These are phyloP conservation scores for Tolypocladium tropicale DNA, from an alignment of 2,329 filamentous ascomycete genomes.

Conservation along the genomic window DNA sequence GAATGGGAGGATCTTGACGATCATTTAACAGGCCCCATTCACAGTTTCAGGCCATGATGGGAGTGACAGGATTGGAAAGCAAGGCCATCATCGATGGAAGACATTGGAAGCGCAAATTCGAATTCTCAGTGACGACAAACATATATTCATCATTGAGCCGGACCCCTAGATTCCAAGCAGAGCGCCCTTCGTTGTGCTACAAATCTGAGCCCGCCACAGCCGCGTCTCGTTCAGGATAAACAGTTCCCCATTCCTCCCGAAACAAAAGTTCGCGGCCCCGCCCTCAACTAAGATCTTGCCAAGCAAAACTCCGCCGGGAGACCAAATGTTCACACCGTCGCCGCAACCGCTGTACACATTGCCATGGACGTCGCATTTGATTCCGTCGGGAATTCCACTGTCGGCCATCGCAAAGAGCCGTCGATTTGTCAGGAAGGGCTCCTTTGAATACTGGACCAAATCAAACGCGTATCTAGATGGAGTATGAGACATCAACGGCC, in stretches of 20 bases:
- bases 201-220: constrained; percentile 24
- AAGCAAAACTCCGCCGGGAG: constrained; percentile 31
- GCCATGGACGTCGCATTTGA: constrained; percentile 34
- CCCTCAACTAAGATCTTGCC: constrained; percentile 32
- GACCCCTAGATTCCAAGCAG: constrained; percentile 6
- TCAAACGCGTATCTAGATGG: constrained; percentile 24
- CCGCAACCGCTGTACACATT: constrained; percentile 40
- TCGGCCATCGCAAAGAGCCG: constrained; percentile 40
- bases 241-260: constrained; percentile 32
- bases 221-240: constrained; percentile 37
- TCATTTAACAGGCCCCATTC: too few species aligned
- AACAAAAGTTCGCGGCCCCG: constrained; percentile 36
- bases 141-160: background rate
- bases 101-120: too few species aligned
- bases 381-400: constrained; percentile 34
- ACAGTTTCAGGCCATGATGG: background rate
- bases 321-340: constrained; percentile 40
- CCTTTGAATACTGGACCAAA: constrained; percentile 10
- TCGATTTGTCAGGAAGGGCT: constrained; percentile 34
- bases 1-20: too few species aligned
- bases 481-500: background rate
- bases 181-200: constrained; percentile 8
- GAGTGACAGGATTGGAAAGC: background rate
- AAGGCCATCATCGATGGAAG: too few species aligned
- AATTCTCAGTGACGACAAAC: background rate